Base-by-base conservation (phyloP, 2,329 filamentous ascomycete genomes). In the Paecilomyces formosus region DNA sequence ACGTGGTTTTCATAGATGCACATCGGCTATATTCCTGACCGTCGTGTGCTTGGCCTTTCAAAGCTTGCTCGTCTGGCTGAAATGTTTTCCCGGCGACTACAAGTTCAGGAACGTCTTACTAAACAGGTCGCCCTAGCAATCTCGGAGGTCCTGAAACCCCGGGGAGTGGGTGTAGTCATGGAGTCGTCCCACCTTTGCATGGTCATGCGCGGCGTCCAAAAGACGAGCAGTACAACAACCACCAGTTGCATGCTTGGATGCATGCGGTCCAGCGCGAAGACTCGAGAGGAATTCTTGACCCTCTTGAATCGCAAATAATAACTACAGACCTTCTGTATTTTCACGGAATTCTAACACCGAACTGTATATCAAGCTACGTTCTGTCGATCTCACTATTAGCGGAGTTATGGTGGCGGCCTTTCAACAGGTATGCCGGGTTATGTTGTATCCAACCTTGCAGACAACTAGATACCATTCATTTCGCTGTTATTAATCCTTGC, bases 141-240 rank as follows among this genome's bases (percentile, higher is more conserved):
- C 62, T 92, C 92, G 72, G 92, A 97, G 70, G 87, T 97, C 12
- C 82, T 99, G 54, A 89, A 95, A 72, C 94, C 94, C 1, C 91
- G 95, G 71, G 94, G 94, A 53, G 93, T 99, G 1, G 93, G 90
- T 21, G 94, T 99, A 2, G 93, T 99, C 60, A 96, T 99, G 88
- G 94, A 99, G 71, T 95, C 90, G 13, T 92, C 86, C 69, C 94
- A 99, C 77, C 80, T 97, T 53, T 99, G 94, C 80, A 99, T 97
- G 93, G 92, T 96, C 15, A 97, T 97, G 92, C 86, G 94, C 53
- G 94, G 94, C n/a, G 93, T 99, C 9, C 85, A 97, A 72, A 97
- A 99, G 81, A 92, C 91, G 0, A 85, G 82, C 49, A 87, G 89
- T 55, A 88, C 85, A 18, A 97, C 94, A 6, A 94, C 95, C 39